Base-by-base conservation (phyloP, 192 early-diverging fungal genomes). In the Helicostylum pulchrum region DNA sequence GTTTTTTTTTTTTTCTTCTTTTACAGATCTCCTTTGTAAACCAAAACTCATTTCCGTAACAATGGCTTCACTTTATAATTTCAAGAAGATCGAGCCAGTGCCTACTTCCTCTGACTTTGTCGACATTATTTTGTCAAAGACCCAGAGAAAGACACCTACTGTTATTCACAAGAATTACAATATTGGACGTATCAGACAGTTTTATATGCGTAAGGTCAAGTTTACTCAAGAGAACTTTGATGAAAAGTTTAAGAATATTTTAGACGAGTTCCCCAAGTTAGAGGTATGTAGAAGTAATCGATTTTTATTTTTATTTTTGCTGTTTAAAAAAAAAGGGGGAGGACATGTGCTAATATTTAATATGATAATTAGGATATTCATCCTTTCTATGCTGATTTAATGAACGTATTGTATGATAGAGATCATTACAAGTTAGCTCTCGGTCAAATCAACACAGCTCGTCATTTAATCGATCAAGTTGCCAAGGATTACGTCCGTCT, bases 121-220 rank as follows among this genome's bases (percentile, higher is more conserved):
- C 76, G 96, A 99, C 85, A 98, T 98, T 78, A 86, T 95, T 62
- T 82, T 98, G 76, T 94, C 90, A 46, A 97, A 97, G 85, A 98
- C 96, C 12, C 96, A 99, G 83, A 88, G 97, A 78, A 99, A 99
- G 78, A 94, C 91, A 17, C 90, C 94, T 15, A 93, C 94, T 17
- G 90, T 98, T 53, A 86, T 99, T 66, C 97, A 99, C 79, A 92
- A 94, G 34, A 89, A 92, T 66, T 99, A 96, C 84, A 91, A 95
- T 74, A 99, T 99, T 80, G 88, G 92, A 21, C 82, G 97, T 66
- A 99, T 99, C 69, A 78, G 96, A 51, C 88, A 93, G 71, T 99
- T 99, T 74, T 99, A 99, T 73, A 98, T 98, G 94, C 90, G 97
- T 71, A 99, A 99, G 76, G 96, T 98, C 77, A 97, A 97, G 87